These are phyloP conservation scores for Exophiala calicioides DNA, from an alignment of 2,329 filamentous ascomycete species.

Conservation along the genomic window DNA sequence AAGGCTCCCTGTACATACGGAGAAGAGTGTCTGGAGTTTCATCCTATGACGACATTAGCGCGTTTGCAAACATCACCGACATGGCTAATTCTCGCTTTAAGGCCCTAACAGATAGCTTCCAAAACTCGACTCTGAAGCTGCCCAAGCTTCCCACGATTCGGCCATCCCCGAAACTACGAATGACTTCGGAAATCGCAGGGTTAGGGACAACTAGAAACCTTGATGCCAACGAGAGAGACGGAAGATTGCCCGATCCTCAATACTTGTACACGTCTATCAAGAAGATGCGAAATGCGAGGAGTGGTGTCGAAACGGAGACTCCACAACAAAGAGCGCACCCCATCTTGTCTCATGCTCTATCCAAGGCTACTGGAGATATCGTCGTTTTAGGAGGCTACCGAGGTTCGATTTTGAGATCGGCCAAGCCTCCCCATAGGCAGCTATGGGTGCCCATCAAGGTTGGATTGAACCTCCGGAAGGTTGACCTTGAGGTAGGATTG, in stretches of 20 bases:
- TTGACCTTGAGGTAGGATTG: conserved; percentile 84
- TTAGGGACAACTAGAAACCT: not conserved
- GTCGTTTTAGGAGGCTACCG: conserved; percentile 89
- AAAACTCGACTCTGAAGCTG: conserved; percentile 76
- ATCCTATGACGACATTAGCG: conserved; percentile 78
- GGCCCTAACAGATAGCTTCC: conserved; percentile 83
- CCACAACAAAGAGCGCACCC: conserved; percentile 39
- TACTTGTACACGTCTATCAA: conserved; percentile 13
- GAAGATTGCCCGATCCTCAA: conserved; percentile 1
- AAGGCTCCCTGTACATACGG: conserved; percentile 73
- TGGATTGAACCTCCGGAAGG: conserved; percentile 85
- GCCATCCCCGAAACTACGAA: conserved; percentile 13
- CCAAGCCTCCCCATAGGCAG: conserved; percentile 78
- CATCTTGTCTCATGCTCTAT: conserved; percentile 62
- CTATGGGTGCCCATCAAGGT: conserved; percentile 94
- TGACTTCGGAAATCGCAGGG: not conserved
- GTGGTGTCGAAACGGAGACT: conserved; percentile 20
- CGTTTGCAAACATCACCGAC: conserved; percentile 76
- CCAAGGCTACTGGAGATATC: conserved; percentile 75
- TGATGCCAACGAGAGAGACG: not conserved
- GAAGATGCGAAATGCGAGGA: conserved; percentile 12
- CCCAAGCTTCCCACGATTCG: conserved; percentile 48
- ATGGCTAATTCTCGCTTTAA: conserved; percentile 88
- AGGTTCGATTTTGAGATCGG: conserved; percentile 83
- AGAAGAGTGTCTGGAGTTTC: conserved; percentile 75